phyloP scores from a whole-genome alignment of 2,329 filamentous ascomycete species.

The Stylonectria norvegica region DNA sequence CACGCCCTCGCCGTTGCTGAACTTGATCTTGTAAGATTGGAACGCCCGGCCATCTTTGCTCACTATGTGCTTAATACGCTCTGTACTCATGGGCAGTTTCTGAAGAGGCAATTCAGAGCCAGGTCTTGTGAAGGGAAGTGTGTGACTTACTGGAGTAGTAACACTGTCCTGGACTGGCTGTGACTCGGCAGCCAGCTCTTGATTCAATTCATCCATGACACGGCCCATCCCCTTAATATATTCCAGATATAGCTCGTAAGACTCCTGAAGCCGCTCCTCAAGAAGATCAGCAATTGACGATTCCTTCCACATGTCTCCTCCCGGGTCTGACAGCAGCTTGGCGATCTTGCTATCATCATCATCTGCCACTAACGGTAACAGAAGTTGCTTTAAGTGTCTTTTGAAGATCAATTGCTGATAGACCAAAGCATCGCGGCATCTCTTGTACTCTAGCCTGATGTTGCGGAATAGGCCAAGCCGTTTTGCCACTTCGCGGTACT shows the following conservation, averaged over 20 bases:
- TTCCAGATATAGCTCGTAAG: constrained; percentile 14
- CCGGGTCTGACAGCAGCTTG: constrained; percentile 15
- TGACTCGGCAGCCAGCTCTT: constrained; percentile 17
- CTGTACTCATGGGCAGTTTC: background rate
- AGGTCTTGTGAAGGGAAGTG: background rate
- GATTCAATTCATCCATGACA: constrained; percentile 15
- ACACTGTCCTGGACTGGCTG: constrained; percentile 10
- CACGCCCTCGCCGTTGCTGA: constrained; percentile 17
- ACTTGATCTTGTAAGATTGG: constrained; percentile 20
- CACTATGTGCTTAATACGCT: background rate
- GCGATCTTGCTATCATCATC: constrained; percentile 14
- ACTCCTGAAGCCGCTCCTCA: constrained; percentile 13
- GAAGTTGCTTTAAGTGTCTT: constrained; percentile 16
- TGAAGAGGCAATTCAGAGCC: background rate
- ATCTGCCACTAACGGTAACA: constrained; percentile 20
- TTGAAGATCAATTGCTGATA: constrained; percentile 12
- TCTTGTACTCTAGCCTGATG: constrained; percentile 7
- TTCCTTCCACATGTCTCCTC: constrained; percentile 18
- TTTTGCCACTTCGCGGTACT: constrained; percentile 9
- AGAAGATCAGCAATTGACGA: constrained; percentile 8
- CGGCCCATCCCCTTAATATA: constrained; percentile 11
- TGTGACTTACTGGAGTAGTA: constrained; percentile 8
- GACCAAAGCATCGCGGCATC: constrained; percentile 16
- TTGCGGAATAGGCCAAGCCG: constrained; percentile 3
- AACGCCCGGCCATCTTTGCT: constrained; percentile 10